These are phyloP conservation scores for Hippophae tibetana DNA, from an alignment of 306 rosid genomes.

Conservation along the genomic window DNA sequence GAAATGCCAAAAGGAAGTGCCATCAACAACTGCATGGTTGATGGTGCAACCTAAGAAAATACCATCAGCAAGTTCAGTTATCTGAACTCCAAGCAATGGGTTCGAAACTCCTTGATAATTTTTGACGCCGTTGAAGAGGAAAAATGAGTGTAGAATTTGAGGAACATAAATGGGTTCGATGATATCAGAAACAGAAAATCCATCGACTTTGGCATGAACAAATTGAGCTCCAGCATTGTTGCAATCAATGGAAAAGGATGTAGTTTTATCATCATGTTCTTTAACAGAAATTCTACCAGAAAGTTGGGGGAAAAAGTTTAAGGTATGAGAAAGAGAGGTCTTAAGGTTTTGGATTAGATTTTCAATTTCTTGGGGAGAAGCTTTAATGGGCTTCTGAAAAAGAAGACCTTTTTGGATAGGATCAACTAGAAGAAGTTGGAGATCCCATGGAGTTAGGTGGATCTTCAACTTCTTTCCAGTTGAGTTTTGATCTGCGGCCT, in stretches of 20 bases:
- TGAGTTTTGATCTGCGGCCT: too few relatives aligned
- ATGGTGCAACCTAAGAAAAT: slow-evolving; percentile 8
- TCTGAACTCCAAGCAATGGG: slow-evolving; percentile 3
- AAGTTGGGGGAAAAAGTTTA: slow-evolving; percentile 7
- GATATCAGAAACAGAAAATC: slow-evolving; percentile 4
- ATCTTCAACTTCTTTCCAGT: neutral
- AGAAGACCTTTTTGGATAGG: slow-evolving; percentile 2
- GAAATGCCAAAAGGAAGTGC: slow-evolving; percentile 20
- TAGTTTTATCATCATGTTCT: neutral
- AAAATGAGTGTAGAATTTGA: slow-evolving; percentile 11
- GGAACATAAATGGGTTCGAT: slow-evolving; percentile 23
- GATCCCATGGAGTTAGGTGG: slow-evolving; percentile 8
- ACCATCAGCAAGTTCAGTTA: slow-evolving; percentile 21
- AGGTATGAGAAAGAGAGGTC: slow-evolving; percentile 6
- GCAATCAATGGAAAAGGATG: slow-evolving; percentile 22
- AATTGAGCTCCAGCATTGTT: slow-evolving; percentile 16
- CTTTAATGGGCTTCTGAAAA: neutral
- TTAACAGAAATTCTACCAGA: neutral
- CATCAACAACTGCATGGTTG: slow-evolving; percentile 12
- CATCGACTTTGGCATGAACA: slow-evolving; percentile 6
- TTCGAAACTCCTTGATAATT: neutral
- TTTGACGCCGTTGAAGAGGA: slow-evolving; percentile 4
- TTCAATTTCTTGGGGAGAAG: neutral
- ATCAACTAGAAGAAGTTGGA: neutral
- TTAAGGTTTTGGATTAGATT: neutral